Conservation (phyloP, 2,329 filamentous ascomycete species). For the Penicillium oxalicum region DNA sequence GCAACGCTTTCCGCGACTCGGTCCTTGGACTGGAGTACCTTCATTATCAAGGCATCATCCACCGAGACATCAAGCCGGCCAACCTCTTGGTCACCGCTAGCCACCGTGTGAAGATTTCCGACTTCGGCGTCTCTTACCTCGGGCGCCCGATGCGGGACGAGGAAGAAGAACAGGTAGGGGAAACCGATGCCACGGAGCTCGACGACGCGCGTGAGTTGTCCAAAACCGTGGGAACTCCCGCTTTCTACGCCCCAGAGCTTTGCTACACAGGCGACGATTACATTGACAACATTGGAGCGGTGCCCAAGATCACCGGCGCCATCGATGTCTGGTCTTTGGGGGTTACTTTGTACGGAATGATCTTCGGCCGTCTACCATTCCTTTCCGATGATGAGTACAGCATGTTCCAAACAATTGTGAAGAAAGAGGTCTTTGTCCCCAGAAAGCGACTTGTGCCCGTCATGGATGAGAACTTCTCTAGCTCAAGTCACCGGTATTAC, state of each 20-base stretch:
- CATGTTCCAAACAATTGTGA: constrained; percentile 86
- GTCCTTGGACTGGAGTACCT: constrained; percentile 90
- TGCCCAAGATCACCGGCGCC: constrained; percentile 75
- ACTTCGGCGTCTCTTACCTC: constrained; percentile 97
- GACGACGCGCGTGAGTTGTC: constrained; percentile 94
- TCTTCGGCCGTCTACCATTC: constrained; percentile 91
- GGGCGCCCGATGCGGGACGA: constrained; percentile 80
- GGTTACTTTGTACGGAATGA: constrained; percentile 90
- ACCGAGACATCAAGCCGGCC: constrained; percentile 80
- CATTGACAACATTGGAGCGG: constrained; percentile 47
- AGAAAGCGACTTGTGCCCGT: constrained; percentile 71
- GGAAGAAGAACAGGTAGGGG: constrained; percentile 69
- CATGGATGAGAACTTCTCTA: constrained; percentile 38
- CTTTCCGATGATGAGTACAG: constrained; percentile 85
- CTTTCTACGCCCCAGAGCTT: constrained; percentile 94
- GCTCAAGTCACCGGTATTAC: constrained; percentile 42
- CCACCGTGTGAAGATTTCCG: constrained; percentile 90
- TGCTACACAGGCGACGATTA: constrained; percentile 76
- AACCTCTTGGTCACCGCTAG: constrained; percentile 84
- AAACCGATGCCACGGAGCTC: constrained; percentile 78
- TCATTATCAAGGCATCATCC: constrained; percentile 78
- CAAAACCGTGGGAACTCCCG: constrained; percentile 94
- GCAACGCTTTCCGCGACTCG: constrained; percentile 83
- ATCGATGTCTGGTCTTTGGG: constrained; percentile 98
- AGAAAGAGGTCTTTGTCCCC: constrained; percentile 86